Base-by-base conservation (phyloP, 257 asterid species). In the Lantana camara region DNA sequence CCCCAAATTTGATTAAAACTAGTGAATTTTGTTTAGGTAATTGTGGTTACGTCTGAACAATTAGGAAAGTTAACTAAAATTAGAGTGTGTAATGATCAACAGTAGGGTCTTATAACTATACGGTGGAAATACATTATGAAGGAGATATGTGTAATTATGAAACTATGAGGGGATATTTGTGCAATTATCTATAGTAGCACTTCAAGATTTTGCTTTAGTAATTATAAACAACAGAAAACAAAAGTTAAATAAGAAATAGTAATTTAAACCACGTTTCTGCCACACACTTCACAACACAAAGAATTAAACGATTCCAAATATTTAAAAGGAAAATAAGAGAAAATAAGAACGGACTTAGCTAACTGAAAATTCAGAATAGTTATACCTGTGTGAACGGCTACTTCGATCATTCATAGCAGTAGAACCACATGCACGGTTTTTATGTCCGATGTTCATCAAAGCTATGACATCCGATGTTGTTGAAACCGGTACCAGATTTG, bases 391-490 rank as follows among this genome's bases (percentile, higher is more conserved):
- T 2, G 92, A 82, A 19, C 89, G 79, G 10, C 92, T 85, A 38
- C 89, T 82, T 46, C 92, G 77, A 58, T 82, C 86, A 46, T 85
- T 85, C 84, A 85, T 66, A 16, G 82, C 71, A 40, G 89, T 85
- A 8, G 86, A 75, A 30, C 89, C 84, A 20, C 74, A 93, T 51
- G 96, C 95, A 41, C 97, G 96, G 62, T 91, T 91, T 67, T 85
- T 88, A n/a, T 77, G 90, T 40, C 92, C 89, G 7, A 76, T 70
- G 60, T 77, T 76, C 86, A 85, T 85, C 64, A 85, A 74, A 5
- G 77, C 57, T 38, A 85, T 60, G 55, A 85, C 89, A 52, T 85
- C 83, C 2, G 73, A 46, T 7, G 89, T 66, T 20, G 77, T 70
- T 63, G 77, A 61, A 0, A 85, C 89, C 14, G 68, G 82, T 23